Base-by-base conservation (phyloP, 805 yeast genomes). In the Kuraishia floccosa region DNA sequence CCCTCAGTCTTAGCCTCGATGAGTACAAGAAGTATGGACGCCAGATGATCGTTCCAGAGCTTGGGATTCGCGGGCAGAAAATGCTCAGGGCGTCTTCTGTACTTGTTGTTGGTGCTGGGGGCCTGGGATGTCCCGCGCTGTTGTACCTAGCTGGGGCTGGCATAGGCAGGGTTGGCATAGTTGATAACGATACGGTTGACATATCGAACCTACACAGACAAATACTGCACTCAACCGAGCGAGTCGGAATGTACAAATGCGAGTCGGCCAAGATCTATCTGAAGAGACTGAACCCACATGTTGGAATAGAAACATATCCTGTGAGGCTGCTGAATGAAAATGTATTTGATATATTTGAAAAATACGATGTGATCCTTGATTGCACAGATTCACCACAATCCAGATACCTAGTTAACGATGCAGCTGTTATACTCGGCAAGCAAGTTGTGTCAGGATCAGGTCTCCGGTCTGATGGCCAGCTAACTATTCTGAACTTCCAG, bases 311-410 rank as follows among this genome's bases (percentile, higher is more conserved):
- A 1, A 63, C 81, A 0, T 70, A 72, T 44, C 68, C 75, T 1
- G 59, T 52, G 8, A 58, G 77, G 27, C 52, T 83, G 16, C 44
- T 61, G 2, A 56, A 68, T 24, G 45, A 41, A 0, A 86, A 85
- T 50, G 80, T 84, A 0, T 72, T 80, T 41, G 65, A 53, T 0
- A 68, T 85, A 1, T 62, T 86, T 30, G 42, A 50, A n/a, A 41
- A 56, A 4, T 86, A 81, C 52, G 96, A 89, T 46, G 37, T 80
- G 20, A 72, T 91, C 4, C 57, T 91, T 14, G 99, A 91, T 52
- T 93, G 98, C 47, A 89, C 98, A 0, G 99, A 91, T 54, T 75
- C 89, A 2, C 97, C 97, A 9, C 69, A 73, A 26, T 75, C 93
- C 0, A 60, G 98, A 39, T 91, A 91, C 49, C 63, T 91, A 36